Evolutionary conservation across 139 green algal species (phyloP), one percentile per base, ranked within the genome.

Genomic region (Chlamydomonas sphaeroides): DNA sequence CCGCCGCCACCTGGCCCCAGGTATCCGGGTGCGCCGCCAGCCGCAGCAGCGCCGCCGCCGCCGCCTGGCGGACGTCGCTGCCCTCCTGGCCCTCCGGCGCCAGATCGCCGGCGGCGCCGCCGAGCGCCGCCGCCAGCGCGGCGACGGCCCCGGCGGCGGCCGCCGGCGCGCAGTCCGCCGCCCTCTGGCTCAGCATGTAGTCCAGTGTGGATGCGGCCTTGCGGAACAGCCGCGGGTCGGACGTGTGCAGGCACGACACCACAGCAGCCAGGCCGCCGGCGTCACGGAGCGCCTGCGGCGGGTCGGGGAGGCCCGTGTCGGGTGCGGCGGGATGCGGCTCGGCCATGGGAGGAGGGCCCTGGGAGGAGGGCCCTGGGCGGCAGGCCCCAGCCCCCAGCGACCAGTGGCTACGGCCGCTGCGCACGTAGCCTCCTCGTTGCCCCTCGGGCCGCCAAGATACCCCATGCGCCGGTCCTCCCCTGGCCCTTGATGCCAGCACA

Each of bases 61-160:
- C 85, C 25, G 85, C 90, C 21, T 83, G 57, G 0, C 91, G 84
- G 51, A 91, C 45, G 62, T 91, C 90, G 30, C 71, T 78, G 48
- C 89, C 85, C 38, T 87, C 79, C 35, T 41, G 23, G 26, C 66
- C 48, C 28, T 45, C 41, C 32, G 32, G 28, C 33, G 14, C 18
- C 33, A 5, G 18, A 14, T 21, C 33, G 33, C 32, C 33, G 4
- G 21, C 25, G 4, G 33, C 33, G 7, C 23, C 70, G 33, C 5
- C 51, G 17, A 82, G 42, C 61, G 65, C 62, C 61, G 75, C 75
- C 39, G 59, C 30, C 33, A 91, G 67, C 53, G 56, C 59, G 17
- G 26, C 3, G 33, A 71, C 61, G 10, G 65, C 81, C 56, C 77
- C 86, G 21, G 56, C 65, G 7, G 57, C 25, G 32, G 63, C 21